These are phyloP conservation scores for Gossypium schwendimanii DNA, from an alignment of 441 rosid genomes.

Conservation along the genomic window DNA sequence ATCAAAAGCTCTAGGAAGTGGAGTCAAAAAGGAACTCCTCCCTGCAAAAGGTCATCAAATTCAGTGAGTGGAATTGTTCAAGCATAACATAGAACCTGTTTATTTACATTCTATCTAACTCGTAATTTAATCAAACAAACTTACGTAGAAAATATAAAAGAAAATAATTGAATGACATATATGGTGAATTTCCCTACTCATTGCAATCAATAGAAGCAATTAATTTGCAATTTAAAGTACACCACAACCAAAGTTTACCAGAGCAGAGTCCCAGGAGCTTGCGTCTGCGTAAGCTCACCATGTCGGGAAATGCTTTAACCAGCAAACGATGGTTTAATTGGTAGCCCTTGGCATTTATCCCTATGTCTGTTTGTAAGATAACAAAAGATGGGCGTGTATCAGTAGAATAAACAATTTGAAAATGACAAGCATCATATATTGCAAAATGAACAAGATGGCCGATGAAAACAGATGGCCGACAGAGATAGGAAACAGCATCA, in stretches of 20 bases:
- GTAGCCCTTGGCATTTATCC: constrained; percentile 17
- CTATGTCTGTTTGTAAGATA: constrained; percentile 20
- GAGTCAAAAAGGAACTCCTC: constrained; percentile 47
- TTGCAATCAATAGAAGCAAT: constrained; percentile 21
- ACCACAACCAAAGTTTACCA: constrained; percentile 42
- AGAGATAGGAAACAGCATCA: not conserved
- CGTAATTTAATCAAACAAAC: not conserved
- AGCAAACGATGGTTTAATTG: constrained; percentile 12
- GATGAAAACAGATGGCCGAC: not conserved
- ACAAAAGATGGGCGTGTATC: constrained; percentile 5
- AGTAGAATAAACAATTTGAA: constrained; percentile 1
- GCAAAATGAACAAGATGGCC: not conserved
- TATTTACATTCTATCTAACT: constrained; percentile 1
- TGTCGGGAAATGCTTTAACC: constrained; percentile 25
- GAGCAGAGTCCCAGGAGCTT: constrained; percentile 82
- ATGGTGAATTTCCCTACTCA: not conserved
- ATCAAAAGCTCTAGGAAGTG: constrained; percentile 43
- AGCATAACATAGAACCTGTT: constrained; percentile 4
- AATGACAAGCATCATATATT: not conserved
- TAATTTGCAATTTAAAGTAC: constrained; percentile 9
- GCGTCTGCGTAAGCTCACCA: constrained; percentile 97
- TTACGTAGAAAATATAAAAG: not conserved
- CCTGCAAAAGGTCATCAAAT: constrained; percentile 31
- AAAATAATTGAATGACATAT: not conserved
- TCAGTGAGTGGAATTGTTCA: constrained; percentile 13